Evolutionary conservation across 805 yeast genomes (phyloP).

Genomic region (Candida corydali): DNA sequence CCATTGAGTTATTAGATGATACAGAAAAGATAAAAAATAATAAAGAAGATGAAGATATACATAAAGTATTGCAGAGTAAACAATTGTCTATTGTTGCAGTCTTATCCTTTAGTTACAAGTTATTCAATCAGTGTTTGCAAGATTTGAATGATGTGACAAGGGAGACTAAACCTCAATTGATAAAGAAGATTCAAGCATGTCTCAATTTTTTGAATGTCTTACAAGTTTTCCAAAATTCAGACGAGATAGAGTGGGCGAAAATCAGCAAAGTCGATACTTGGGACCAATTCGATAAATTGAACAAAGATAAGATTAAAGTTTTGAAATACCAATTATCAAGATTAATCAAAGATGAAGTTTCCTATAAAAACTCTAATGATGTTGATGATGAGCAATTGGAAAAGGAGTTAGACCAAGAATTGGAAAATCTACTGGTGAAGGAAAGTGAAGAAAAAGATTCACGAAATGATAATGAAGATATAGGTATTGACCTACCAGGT

Average conservation of each 20-base stretch:
- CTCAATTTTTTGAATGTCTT: constrained; percentile 30
- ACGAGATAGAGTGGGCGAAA: constrained; percentile 27
- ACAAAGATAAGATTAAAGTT: constrained; percentile 30
- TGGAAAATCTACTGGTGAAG: constrained; percentile 12
- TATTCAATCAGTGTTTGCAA: constrained; percentile 29
- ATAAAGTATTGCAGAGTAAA: constrained; percentile 54
- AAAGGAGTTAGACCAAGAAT: constrained; percentile 20
- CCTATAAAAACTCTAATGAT: constrained; percentile 10
- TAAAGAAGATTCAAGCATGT: constrained; percentile 32
- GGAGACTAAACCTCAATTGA: constrained; percentile 25
- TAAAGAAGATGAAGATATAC: constrained; percentile 35
- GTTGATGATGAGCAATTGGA: constrained; percentile 25
- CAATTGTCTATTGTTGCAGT: constrained; percentile 37
- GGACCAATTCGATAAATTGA: constrained; percentile 21
- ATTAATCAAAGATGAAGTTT: constrained; percentile 34
- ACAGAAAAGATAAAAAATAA: constrained; percentile 58
- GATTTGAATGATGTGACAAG: constrained; percentile 18
- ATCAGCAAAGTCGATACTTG: constrained; percentile 22
- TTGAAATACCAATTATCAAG: constrained; percentile 36
- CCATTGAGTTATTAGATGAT: constrained; percentile 60
- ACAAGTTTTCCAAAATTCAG: constrained; percentile 21
- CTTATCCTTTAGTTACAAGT: constrained; percentile 29
- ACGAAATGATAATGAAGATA: background rate
- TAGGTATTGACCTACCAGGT: background rate
- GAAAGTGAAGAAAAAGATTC: constrained; percentile 1